Evolutionary conservation across 352 stramenopile species (phyloP), one percentile per base, ranked within the genome.

Genomic region (Achlya hypogyna): DNA sequence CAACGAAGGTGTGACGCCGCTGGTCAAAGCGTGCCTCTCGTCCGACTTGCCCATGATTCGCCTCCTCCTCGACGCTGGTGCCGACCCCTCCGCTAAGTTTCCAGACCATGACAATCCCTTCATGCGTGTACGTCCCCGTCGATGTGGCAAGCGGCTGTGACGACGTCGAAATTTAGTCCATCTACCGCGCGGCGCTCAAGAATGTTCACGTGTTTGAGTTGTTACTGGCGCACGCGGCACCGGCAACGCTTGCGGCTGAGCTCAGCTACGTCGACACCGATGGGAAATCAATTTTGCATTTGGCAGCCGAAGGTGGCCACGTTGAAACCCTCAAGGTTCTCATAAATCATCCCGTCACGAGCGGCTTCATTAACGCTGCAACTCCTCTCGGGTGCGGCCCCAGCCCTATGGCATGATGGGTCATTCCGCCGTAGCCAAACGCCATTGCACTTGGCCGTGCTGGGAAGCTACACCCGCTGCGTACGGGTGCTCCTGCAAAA

Each of bases 201-300:
- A 35, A 56, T 9, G 49, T 56, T 1, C 49, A 80, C 0, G 53
- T 89, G 22, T 88, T 91, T 40, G 64, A 62, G 9, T 45, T 74
- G 2, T 59, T 86, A 0, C 51, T 71, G 14, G 14, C 40, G 1
- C 69, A 71, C 42, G 45, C 78, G 4, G 75, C 62, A 4, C n/a
- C 65, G 20, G 63, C 63, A 18, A 74, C 62, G 0, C 25, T 35
- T 20, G 62, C 71, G 27, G 20, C 20, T 0, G 59, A 79, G 40
- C 62, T 90, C 0, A 42, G 75, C 5, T 54, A 76, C 8, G 22
- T 84, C 5, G 76, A 87, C 35, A 72, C 25, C 18, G 65, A 56
- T 4, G 79, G 75, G 1, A 45, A 72, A 18, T 89, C 80, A 4
- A 34, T 89, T 20, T 29, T 88, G 25, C 82, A 91, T 49, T 47